A percentile compares a stretch with the other conserved stretches of the same genome.
These are phyloP conservation scores for Flagelloscypha sp. DNA, from an alignment of 768 basidiomycete species.

Conservation along the genomic window DNA sequence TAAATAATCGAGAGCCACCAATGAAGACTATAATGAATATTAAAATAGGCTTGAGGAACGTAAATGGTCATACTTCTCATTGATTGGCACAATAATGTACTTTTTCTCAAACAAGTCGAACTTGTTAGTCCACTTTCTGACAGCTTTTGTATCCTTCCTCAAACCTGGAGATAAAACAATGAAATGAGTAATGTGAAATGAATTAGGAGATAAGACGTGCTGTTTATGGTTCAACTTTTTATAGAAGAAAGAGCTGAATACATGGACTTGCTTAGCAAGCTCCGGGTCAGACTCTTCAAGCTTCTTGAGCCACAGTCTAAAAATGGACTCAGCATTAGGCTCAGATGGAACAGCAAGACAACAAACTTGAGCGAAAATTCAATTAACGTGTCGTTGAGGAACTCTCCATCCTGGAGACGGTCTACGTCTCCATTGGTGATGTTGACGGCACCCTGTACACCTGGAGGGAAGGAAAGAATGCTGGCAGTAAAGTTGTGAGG, in stretches of 20 bases:
- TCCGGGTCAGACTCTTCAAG: slow-evolving; percentile 47
- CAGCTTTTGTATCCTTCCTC: slow-evolving; percentile 73
- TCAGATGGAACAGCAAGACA: slow-evolving; percentile 1
- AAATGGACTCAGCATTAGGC: not conserved
- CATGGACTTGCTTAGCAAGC: slow-evolving; percentile 66
- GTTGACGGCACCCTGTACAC: slow-evolving; percentile 65
- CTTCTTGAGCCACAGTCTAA: slow-evolving; percentile 62
- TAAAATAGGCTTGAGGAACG: not conserved
- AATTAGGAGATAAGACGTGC: slow-evolving; percentile 25
- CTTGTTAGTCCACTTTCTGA: slow-evolving; percentile 91
- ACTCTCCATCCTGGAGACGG: slow-evolving; percentile 73
- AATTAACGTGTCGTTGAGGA: slow-evolving; percentile 91
- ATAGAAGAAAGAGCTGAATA: slow-evolving; percentile 98
- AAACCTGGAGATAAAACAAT: slow-evolving; percentile 6
- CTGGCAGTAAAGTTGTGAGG: too few species aligned
- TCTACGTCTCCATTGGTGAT: slow-evolving; percentile 72
- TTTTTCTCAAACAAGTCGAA: slow-evolving; percentile 85
- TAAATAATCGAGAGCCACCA: slow-evolving; percentile 97
- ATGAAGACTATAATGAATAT: slow-evolving; percentile 56
- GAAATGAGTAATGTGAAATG: slow-evolving; percentile 9
- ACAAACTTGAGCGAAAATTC: slow-evolving; percentile 92
- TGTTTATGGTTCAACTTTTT: slow-evolving; percentile 78
- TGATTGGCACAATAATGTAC: slow-evolving; percentile 92
- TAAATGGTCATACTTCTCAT: slow-evolving; percentile 66
- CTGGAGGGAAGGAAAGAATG: slow-evolving; percentile 69